Conservation (phyloP, 2,329 filamentous ascomycete genomes). For the Fusarium nodosum region DNA sequence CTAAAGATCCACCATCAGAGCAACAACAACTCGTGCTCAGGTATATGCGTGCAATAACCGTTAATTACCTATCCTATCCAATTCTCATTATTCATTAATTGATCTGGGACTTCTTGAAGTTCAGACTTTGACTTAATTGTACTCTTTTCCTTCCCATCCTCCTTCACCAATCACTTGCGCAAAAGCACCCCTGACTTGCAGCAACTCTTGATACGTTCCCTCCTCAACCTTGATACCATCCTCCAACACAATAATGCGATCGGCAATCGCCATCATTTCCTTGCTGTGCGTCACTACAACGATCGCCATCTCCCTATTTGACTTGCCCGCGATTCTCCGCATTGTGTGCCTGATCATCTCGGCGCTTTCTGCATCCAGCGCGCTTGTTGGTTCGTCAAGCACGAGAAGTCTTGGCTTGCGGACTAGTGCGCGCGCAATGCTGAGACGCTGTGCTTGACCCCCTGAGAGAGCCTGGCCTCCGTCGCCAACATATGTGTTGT, state of each 20-base stretch:
- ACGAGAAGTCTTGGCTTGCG: slow-evolving; percentile 79
- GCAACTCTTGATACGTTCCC: slow-evolving; percentile 75
- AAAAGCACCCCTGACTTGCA: slow-evolving; percentile 61
- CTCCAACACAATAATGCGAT: slow-evolving; percentile 80
- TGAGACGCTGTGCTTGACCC: slow-evolving; percentile 85
- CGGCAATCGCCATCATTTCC: slow-evolving; percentile 89
- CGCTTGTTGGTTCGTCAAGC: slow-evolving; percentile 88
- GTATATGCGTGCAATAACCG: slow-evolving; percentile 13
- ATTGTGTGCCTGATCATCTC: slow-evolving; percentile 75
- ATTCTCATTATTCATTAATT: neutral
- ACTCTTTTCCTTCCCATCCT: slow-evolving; percentile 22
- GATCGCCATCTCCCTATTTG: slow-evolving; percentile 69
- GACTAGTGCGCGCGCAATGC: slow-evolving; percentile 83
- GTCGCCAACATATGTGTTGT: slow-evolving; percentile 79
- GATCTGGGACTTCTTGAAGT: neutral
- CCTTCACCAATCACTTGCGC: slow-evolving; percentile 60
- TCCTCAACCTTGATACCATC: slow-evolving; percentile 74
- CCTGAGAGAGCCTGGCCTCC: slow-evolving; percentile 81
- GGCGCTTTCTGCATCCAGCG: slow-evolving; percentile 79
- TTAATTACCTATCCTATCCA: neutral
- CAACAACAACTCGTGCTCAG: neutral
- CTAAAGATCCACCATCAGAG: slow-evolving; percentile 4
- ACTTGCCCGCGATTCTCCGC: slow-evolving; percentile 60
- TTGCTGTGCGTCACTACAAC: slow-evolving; percentile 84
- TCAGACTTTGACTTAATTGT: neutral